These are phyloP conservation scores for Leishmania amazonensis DNA, from an alignment of 208 protist species.

Conservation along the genomic window DNA sequence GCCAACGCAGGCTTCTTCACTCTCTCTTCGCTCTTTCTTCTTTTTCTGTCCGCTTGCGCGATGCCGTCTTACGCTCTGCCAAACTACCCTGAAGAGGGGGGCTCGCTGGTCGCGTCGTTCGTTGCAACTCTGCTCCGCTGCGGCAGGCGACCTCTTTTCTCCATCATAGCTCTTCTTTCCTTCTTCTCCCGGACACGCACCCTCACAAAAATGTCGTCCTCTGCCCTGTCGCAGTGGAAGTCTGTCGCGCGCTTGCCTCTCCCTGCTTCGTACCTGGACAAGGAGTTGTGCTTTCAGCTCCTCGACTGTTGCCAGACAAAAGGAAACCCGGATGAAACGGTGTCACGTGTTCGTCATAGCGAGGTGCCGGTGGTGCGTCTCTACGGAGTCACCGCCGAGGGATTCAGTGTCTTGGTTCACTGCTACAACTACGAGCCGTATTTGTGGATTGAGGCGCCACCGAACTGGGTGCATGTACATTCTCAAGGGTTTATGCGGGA, in stretches of 20 bases:
- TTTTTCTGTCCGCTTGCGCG: background rate
- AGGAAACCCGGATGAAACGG: slow-evolving; percentile 50
- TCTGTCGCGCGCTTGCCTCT: slow-evolving; percentile 39
- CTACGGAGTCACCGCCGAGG: slow-evolving; percentile 93
- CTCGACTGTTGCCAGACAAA: slow-evolving; percentile 90
- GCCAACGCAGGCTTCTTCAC: background rate
- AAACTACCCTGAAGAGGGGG: background rate
- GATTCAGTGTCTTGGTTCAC: slow-evolving; percentile 91
- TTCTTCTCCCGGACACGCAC: background rate
- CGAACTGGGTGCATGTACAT: slow-evolving; percentile 76
- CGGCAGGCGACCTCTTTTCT: background rate
- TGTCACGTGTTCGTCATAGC: slow-evolving; percentile 70
- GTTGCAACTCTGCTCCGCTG: background rate
- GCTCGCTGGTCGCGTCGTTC: background rate
- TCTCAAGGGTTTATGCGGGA: slow-evolving; percentile 68
- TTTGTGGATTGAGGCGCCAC: slow-evolving; percentile 93
- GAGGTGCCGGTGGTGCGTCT: slow-evolving; percentile 92
- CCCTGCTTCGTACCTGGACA: slow-evolving; percentile 43
- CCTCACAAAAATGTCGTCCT: slow-evolving; percentile 18
- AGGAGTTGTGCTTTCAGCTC: slow-evolving; percentile 81
- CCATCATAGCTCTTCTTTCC: background rate
- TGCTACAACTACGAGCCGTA: slow-evolving; percentile 97
- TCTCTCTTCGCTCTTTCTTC: background rate
- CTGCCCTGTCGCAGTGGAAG: slow-evolving; percentile 31
- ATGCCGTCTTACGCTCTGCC: background rate